Evolutionary conservation across 1,284 basidiomycete species (phyloP).

Genomic region (Coniophora puteana): DNA sequence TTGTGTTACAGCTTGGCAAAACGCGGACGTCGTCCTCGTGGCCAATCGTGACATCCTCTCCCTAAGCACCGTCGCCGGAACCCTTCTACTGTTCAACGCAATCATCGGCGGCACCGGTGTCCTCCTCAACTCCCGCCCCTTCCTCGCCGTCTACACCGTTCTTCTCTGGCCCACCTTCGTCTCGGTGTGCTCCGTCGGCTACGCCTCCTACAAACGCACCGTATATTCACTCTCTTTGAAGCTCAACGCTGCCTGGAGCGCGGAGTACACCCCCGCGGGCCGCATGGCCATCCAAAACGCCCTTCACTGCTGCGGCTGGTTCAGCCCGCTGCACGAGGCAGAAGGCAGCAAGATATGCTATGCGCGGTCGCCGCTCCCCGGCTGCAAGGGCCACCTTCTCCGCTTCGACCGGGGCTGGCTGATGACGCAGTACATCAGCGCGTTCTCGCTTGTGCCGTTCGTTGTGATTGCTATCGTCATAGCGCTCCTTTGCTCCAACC

Average conservation of each 20-base stretch:
- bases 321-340: slow-evolving; percentile 61
- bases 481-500: slow-evolving; percentile 68
- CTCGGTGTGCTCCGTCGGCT: slow-evolving; percentile 64
- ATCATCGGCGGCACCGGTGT: slow-evolving; percentile 66
- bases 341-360: slow-evolving; percentile 62
- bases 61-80: slow-evolving; percentile 58
- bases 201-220: slow-evolving; percentile 65
- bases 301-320: slow-evolving; percentile 73
- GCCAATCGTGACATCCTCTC: slow-evolving; percentile 55
- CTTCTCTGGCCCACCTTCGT: slow-evolving; percentile 69
- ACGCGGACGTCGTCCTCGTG: slow-evolving; percentile 51
- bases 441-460: slow-evolving; percentile 62
- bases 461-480: slow-evolving; percentile 64
- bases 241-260: slow-evolving; percentile 70
- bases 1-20: slow-evolving; percentile 38
- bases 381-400: slow-evolving; percentile 66
- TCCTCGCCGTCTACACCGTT: slow-evolving; percentile 68
- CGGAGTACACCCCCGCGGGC: slow-evolving; percentile 54
- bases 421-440: slow-evolving; percentile 49
- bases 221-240: slow-evolving; percentile 72
- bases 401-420: slow-evolving; percentile 58
- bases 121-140: slow-evolving; percentile 70
- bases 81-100: slow-evolving; percentile 58
- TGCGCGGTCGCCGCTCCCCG: slow-evolving; percentile 60
- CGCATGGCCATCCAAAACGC: slow-evolving; percentile 65